Conservation (phyloP, 306 rosid genomes). For the Carpinus fangiana region DNA sequence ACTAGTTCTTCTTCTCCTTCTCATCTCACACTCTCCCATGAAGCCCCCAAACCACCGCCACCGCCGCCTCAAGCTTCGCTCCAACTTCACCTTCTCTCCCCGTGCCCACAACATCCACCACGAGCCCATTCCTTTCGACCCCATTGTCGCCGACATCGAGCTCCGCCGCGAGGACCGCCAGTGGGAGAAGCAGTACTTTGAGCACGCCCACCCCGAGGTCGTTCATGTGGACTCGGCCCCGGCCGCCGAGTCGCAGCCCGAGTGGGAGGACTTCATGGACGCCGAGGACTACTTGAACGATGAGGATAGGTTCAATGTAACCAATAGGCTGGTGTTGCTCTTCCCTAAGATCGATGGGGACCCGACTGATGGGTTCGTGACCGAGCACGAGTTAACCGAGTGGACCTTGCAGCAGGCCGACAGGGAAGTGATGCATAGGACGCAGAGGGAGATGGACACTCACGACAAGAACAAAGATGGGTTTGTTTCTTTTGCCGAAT, state of each 20-base stretch:
- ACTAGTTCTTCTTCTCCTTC: constrained; percentile 50
- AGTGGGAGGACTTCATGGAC: constrained; percentile 87
- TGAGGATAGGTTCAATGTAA: constrained; percentile 82
- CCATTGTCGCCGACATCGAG: constrained; percentile 81
- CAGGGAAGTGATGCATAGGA: constrained; percentile 69
- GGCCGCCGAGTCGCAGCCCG: constrained; percentile 75
- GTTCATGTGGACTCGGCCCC: constrained; percentile 52
- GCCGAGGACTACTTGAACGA: constrained; percentile 87
- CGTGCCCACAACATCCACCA: constrained; percentile 37
- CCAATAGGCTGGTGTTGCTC: constrained; percentile 52
- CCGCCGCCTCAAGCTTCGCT: constrained; percentile 87
- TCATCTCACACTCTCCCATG: constrained; percentile 63
- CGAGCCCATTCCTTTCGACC: constrained; percentile 70
- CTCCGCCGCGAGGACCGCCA: constrained; percentile 86
- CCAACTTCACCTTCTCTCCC: constrained; percentile 65
- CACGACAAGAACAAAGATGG: constrained; percentile 86
- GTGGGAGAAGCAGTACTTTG: constrained; percentile 77
- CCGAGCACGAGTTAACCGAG: constrained; percentile 66
- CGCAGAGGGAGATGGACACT: constrained; percentile 78
- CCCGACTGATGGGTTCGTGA: constrained; percentile 62
- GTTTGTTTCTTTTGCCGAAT: constrained; percentile 78
- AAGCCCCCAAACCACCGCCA: constrained; percentile 50
- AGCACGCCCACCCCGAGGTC: constrained; percentile 52
- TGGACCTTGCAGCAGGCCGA: constrained; percentile 79
- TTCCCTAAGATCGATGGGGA: constrained; percentile 79